A percentile compares a stretch with the other conserved stretches of the same genome.
These are phyloP conservation scores for Eucalyptus erythrocorys DNA, from an alignment of 345 rosid species.

Conservation along the genomic window DNA sequence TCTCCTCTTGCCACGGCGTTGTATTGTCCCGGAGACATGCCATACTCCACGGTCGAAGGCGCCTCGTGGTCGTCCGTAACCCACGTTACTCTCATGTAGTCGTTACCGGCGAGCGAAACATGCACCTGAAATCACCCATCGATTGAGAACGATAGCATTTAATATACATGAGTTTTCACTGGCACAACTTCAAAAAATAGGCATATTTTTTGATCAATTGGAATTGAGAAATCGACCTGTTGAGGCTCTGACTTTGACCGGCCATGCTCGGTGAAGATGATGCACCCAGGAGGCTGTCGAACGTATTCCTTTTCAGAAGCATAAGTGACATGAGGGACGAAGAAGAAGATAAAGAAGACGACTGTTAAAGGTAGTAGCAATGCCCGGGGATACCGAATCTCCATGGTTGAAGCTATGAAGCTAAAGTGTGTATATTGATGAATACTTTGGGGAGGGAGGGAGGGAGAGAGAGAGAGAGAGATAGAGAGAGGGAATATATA, in stretches of 20 bases:
- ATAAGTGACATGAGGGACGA: background rate
- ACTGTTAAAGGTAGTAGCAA: background rate
- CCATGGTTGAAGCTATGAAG: background rate
- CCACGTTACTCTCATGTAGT: slow-evolving; percentile 64
- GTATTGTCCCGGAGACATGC: slow-evolving; percentile 38
- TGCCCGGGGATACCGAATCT: background rate
- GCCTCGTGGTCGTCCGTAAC: slow-evolving; percentile 42
- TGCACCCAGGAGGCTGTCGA: slow-evolving; percentile 41
- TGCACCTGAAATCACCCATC: slow-evolving; percentile 41
- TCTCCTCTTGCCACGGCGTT: slow-evolving; percentile 33
- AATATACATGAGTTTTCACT: background rate
- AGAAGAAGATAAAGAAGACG: background rate
- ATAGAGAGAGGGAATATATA: background rate
- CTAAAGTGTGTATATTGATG: background rate
- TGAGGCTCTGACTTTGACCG: slow-evolving; percentile 63
- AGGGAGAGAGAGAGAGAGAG: background rate
- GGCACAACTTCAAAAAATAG: background rate
- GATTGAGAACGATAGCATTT: background rate
- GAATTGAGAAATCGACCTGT: slow-evolving; percentile 32
- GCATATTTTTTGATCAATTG: background rate
- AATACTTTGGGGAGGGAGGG: background rate
- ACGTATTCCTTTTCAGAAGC: slow-evolving; percentile 3
- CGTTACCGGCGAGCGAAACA: slow-evolving; percentile 53
- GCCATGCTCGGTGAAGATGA: slow-evolving; percentile 33
- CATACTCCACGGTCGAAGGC: slow-evolving; percentile 48